These are phyloP conservation scores for Linnemannia hyalina DNA, from an alignment of 192 early-diverging fungal species.

Conservation along the genomic window DNA sequence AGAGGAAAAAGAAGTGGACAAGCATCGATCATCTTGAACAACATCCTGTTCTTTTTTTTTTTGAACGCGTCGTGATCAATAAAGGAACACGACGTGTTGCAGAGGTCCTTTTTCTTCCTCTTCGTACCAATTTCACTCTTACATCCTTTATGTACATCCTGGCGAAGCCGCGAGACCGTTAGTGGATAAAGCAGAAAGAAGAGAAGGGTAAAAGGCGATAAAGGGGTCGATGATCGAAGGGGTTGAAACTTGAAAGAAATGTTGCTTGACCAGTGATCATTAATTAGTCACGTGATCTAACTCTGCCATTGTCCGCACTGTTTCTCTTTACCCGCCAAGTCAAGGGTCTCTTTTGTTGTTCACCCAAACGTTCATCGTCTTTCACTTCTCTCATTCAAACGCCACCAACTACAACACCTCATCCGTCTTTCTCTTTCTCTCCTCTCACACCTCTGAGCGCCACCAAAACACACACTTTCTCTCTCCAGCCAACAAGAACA, in stretches of 20 bases:
- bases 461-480: neutral
- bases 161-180: too few species aligned
- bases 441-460: neutral
- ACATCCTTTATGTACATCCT: too few species aligned
- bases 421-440: neutral
- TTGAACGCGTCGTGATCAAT: too few species aligned
- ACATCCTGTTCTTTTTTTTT: too few species aligned
- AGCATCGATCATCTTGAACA: too few species aligned
- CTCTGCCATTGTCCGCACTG: too few species aligned
- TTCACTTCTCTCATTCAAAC: neutral
- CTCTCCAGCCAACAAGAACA: neutral
- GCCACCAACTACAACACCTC: neutral
- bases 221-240: neutral
- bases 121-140: too few species aligned
- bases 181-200: neutral
- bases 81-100: too few species aligned
- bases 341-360: neutral
- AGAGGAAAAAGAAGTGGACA: too few species aligned
- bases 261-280: neutral
- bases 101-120: too few species aligned
- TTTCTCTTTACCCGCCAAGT: too few species aligned
- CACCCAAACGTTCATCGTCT: neutral
- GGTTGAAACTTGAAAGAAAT: neutral
- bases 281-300: too few species aligned
- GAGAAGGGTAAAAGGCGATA: neutral